Evolutionary conservation across 148 eudicot genomes (phyloP).

Genomic region (Nepenthes gracilis): DNA sequence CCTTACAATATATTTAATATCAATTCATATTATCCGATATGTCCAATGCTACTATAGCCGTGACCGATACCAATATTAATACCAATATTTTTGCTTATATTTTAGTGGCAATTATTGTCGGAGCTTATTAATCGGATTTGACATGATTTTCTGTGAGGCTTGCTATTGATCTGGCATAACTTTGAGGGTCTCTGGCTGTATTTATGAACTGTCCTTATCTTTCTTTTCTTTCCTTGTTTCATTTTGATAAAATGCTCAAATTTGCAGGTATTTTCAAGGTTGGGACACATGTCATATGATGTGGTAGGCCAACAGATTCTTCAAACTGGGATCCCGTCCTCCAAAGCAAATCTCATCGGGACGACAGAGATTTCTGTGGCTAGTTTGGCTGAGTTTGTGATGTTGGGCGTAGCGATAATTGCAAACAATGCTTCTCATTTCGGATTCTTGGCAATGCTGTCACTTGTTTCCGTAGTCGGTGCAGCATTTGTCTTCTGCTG

Average conservation of each 20-base stretch:
- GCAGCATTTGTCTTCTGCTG: slow-evolving; percentile 78
- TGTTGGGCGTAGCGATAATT: slow-evolving; percentile 81
- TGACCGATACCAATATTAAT: too few relatives aligned
- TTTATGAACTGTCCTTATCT: not conserved
- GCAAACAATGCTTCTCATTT: slow-evolving; percentile 82
- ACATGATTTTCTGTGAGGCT: not conserved
- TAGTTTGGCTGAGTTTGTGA: slow-evolving; percentile 78
- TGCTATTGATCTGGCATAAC: not conserved
- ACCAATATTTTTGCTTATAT: too few relatives aligned
- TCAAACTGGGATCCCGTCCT: slow-evolving; percentile 90
- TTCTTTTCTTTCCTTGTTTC: not conserved
- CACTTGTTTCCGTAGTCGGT: slow-evolving; percentile 68
- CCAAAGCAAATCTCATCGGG: slow-evolving; percentile 92
- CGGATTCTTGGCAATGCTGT: slow-evolving; percentile 67
- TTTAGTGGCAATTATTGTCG: not conserved
- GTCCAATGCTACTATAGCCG: too few relatives aligned
- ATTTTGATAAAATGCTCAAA: not conserved
- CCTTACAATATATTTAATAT: too few relatives aligned
- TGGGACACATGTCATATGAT: slow-evolving; percentile 95
- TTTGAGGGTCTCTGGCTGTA: too few relatives aligned
- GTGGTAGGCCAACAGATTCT: slow-evolving; percentile 87
- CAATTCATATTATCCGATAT: too few relatives aligned
- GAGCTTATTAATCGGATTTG: not conserved
- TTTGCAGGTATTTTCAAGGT: slow-evolving; percentile 66
- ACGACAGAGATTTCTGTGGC: slow-evolving; percentile 87